These are phyloP conservation scores for Pichia sp. DNA, from an alignment of 1,139 yeast species.

Conservation along the genomic window DNA sequence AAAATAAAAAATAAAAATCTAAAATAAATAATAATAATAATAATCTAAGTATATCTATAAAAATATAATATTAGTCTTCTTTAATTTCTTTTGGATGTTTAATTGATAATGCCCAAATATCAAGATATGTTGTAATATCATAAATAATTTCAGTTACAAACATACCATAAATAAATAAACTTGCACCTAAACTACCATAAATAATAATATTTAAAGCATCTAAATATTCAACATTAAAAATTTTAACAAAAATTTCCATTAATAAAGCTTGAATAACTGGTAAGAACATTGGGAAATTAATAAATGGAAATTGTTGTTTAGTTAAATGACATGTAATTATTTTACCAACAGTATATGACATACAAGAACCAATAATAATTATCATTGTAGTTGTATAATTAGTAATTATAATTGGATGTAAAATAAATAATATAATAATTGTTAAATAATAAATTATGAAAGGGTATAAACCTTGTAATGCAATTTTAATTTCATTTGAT, in stretches of 20 bases:
- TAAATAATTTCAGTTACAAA: conserved; percentile 76
- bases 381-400: conserved; percentile 59
- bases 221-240: conserved; percentile 37
- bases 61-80: conserved; percentile 2
- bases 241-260: conserved; percentile 34
- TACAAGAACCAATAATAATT: conserved; percentile 63
- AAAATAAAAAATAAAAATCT: neutral
- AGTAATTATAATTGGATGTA: conserved; percentile 31
- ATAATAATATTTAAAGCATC: conserved; percentile 43
- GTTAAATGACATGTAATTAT: conserved; percentile 87
- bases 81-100: conserved; percentile 49
- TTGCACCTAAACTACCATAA: conserved; percentile 71
- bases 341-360: conserved; percentile 85
- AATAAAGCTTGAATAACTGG: conserved; percentile 53
- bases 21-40: too few relatives aligned
- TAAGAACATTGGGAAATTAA: conserved; percentile 62
- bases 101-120: conserved; percentile 78
- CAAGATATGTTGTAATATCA: conserved; percentile 78
- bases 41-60: too few relatives aligned
- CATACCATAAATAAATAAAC: conserved; percentile 70
- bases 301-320: conserved; percentile 64
- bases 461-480: conserved; percentile 63
- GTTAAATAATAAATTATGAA: conserved; percentile 59
- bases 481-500: conserved; percentile 28
- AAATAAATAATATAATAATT: conserved; percentile 39